Evolutionary conservation across 2,329 filamentous ascomycete species (phyloP), one percentile per base, ranked within the genome.

Genomic region (Pseudogymnoascus sp.): DNA sequence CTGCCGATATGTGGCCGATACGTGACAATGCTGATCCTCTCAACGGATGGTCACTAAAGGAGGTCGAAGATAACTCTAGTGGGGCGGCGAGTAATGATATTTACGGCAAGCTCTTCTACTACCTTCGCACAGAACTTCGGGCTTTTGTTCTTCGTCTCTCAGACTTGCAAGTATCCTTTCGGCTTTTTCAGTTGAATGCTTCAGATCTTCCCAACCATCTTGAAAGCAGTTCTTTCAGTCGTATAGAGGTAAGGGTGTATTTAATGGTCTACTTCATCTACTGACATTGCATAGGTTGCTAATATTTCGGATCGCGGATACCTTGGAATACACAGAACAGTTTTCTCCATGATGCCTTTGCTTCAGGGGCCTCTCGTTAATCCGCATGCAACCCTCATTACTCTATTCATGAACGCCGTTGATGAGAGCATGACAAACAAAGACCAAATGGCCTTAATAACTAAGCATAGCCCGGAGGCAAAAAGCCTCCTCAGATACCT

Each of bases 321-420:
- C 35, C 40, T 76, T 2, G 75, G 76, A 0, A 65, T 70, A 2
- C 5, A 60, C 1, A 31, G 12, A 0, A 71, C 68, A 0, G 62
- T 78, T 1, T 0, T 7, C 0, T 45, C 60, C 3, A 71, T 79
- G 59, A 64, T 61, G 1, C 72, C 72, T 0, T 61, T 78, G 1
- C 73, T 80, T 2, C 69, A 75, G 38, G 9, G 55, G 0, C 70
- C 63, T 5, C 1, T 7, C 1, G 59, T 70, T 5, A 80, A 79
- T 62, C 71, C 73, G 0, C 69, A 76, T 28, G 77, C 78, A 1
- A 76, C 75, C 0, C 68, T 79, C 0, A 63, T 80, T n/a, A 72
- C 74, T 8, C 70, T 78, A 0, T 80, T 78, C 69, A 66, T 76
- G 59, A 77, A 77, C 63, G 76, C 74, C 1, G 65, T 75, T 18